phyloP scores from a whole-genome alignment of 1,284 basidiomycete genomes.

The Malassezia furfur region DNA sequence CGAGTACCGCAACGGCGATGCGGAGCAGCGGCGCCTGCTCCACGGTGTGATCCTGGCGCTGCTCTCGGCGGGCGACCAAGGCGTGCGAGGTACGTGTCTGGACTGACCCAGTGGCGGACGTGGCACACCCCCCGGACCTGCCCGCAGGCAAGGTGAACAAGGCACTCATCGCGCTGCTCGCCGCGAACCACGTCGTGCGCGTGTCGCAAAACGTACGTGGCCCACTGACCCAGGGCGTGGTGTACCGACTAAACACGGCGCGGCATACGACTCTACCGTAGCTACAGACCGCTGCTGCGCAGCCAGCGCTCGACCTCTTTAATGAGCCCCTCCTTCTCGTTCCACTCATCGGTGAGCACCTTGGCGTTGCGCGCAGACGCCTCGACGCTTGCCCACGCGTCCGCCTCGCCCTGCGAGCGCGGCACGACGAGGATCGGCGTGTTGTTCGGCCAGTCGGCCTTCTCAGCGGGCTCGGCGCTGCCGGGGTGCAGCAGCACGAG shows the following conservation, averaged over 20 bases:
- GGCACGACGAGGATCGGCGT: constrained; percentile 16
- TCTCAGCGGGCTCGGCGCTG: not conserved
- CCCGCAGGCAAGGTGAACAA: constrained; percentile 83
- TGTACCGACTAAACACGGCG: constrained; percentile 34
- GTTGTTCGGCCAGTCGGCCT: constrained; percentile 15
- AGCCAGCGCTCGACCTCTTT: constrained; percentile 18
- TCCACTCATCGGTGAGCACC: constrained; percentile 11
- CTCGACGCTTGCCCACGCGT: constrained; percentile 2
- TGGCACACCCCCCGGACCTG: constrained; percentile 69
- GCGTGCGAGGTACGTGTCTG: constrained; percentile 25
- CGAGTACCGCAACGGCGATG: constrained; percentile 76
- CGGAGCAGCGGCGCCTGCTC: constrained; percentile 31
- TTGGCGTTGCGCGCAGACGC: not conserved
- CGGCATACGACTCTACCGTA: constrained; percentile 29
- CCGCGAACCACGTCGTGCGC: constrained; percentile 73
- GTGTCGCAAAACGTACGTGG: constrained; percentile 42
- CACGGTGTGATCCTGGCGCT: constrained; percentile 38
- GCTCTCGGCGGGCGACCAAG: constrained; percentile 27
- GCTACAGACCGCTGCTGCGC: constrained; percentile 12
- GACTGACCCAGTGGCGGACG: constrained; percentile 58
- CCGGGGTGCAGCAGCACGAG: constrained; percentile 13
- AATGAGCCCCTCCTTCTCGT: constrained; percentile 15
- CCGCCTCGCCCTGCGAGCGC: not conserved
- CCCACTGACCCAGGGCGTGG: constrained; percentile 27
- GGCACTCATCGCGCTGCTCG: constrained; percentile 78